A percentile compares a stretch with the other conserved stretches of the same genome.
phyloP scores from a whole-genome alignment of 2,329 filamentous ascomycete species.

The Trichoderma guizhouense region DNA sequence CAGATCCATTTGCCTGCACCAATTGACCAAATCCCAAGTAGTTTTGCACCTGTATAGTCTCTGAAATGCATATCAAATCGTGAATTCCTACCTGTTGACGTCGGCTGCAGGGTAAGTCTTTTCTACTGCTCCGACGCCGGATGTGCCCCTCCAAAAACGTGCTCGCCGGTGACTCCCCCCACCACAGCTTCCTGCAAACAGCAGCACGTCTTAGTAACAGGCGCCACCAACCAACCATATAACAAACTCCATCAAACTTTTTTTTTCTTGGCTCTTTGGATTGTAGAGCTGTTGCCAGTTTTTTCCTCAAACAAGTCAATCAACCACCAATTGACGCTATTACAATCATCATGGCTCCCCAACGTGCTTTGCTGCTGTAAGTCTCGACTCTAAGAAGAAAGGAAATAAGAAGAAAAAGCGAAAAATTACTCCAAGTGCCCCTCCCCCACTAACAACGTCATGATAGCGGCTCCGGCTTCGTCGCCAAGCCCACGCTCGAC shows the following conservation, averaged over 20 bases:
- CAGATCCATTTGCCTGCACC: not conserved
- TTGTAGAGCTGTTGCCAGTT: not conserved
- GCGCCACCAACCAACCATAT: not conserved
- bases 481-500: constrained; percentile 54
- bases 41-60: not conserved
- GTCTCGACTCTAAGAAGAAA: not conserved
- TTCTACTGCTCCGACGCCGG: not conserved
- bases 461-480: constrained; percentile 2
- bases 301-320: not conserved
- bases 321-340: not conserved
- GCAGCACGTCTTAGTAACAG: not conserved
- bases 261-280: not conserved
- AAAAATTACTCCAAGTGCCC: not conserved
- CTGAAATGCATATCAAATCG: not conserved
- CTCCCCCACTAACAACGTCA: constrained; percentile 1
- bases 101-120: not conserved
- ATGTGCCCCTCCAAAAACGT: not conserved
- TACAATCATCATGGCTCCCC: not conserved
- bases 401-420: not conserved
- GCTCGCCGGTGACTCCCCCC: not conserved
- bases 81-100: not conserved
- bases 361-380: constrained; percentile 2
- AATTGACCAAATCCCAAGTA: not conserved
- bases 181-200: not conserved
- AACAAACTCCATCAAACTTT: not conserved